Evolutionary conservation across 768 basidiomycete species (phyloP).

Genomic region (Harrya chromipes): DNA sequence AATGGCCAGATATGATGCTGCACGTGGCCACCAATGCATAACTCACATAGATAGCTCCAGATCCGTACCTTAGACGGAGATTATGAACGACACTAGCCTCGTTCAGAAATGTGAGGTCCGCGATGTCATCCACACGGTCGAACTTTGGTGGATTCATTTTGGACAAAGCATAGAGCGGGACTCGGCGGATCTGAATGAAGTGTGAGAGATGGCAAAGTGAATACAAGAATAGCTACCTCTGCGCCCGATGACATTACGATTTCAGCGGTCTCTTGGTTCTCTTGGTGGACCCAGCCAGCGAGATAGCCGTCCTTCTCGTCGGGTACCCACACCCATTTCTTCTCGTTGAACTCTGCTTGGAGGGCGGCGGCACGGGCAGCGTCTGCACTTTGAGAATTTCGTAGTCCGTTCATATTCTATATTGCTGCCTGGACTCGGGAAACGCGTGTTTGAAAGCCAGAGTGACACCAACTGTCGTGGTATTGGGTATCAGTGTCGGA

Average conservation of each 20-base stretch:
- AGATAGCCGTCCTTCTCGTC: constrained; percentile 92
- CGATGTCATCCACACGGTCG: constrained; percentile 96
- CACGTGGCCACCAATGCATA: not conserved
- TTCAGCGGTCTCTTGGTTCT: constrained; percentile 79
- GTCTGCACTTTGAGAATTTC: constrained; percentile 56
- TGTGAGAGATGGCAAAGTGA: not conserved
- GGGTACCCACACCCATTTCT: constrained; percentile 98
- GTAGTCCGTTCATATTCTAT: constrained; percentile 45
- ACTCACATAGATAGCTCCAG: constrained; percentile 89
- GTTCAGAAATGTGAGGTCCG: constrained; percentile 95
- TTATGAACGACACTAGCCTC: constrained; percentile 99
- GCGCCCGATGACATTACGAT: constrained; percentile 83
- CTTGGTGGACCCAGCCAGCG: constrained; percentile 89
- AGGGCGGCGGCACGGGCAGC: constrained; percentile 81
- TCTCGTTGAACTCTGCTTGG: constrained; percentile 96
- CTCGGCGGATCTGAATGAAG: constrained; percentile 49
- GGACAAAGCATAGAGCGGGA: constrained; percentile 78
- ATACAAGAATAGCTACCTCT: constrained; percentile 50
- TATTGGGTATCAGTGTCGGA: constrained; percentile 5
- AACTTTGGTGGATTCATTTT: constrained; percentile 99
- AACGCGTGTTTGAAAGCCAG: constrained; percentile 12
- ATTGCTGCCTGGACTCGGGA: constrained; percentile 1
- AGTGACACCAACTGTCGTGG: not conserved
- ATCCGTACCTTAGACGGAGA: constrained; percentile 85
- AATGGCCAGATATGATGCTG: constrained; percentile 2